Evolutionary conservation across 1,284 basidiomycete species (phyloP).

Genomic region (Sutorius eximius): DNA sequence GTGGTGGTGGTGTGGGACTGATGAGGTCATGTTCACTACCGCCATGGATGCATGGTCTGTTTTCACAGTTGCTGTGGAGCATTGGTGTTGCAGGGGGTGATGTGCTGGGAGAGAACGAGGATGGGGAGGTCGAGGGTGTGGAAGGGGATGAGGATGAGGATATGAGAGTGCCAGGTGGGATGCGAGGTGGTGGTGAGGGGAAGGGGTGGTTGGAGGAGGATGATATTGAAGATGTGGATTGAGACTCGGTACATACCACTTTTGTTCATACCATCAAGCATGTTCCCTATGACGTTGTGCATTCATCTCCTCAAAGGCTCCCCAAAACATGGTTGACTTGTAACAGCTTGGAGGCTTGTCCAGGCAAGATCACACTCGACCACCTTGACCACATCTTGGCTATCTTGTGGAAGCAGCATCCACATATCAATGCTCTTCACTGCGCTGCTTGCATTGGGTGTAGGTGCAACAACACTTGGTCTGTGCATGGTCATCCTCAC

Average conservation of each 20-base stretch:
- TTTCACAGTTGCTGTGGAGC: constrained; percentile 54
- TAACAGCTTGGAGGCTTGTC: neutral
- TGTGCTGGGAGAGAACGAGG: constrained; percentile 32
- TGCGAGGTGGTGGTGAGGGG: constrained; percentile 25
- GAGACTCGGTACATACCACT: neutral
- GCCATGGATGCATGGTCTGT: constrained; percentile 52
- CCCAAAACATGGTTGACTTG: neutral
- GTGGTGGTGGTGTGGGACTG: constrained; percentile 24
- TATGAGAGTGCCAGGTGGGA: constrained; percentile 20
- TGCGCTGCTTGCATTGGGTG: constrained; percentile 48
- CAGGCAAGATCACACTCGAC: constrained; percentile 14
- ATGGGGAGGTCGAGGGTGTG: constrained; percentile 25
- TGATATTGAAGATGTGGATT: constrained; percentile 59
- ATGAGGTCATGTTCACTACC: constrained; percentile 2
- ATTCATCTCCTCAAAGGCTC: neutral
- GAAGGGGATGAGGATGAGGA: constrained; percentile 17
- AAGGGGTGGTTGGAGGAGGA: constrained; percentile 66
- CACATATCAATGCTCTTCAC: constrained; percentile 47
- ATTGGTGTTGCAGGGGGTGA: constrained; percentile 27
- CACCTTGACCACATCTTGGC: constrained; percentile 14
- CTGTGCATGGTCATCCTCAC: constrained; percentile 43
- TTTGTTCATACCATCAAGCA: neutral
- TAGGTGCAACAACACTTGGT: constrained; percentile 53
- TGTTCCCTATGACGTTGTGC: constrained; percentile 4
- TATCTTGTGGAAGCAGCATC: constrained; percentile 17